Base-by-base conservation (phyloP, 257 asterid species). In the Solanum tarijense region DNA sequence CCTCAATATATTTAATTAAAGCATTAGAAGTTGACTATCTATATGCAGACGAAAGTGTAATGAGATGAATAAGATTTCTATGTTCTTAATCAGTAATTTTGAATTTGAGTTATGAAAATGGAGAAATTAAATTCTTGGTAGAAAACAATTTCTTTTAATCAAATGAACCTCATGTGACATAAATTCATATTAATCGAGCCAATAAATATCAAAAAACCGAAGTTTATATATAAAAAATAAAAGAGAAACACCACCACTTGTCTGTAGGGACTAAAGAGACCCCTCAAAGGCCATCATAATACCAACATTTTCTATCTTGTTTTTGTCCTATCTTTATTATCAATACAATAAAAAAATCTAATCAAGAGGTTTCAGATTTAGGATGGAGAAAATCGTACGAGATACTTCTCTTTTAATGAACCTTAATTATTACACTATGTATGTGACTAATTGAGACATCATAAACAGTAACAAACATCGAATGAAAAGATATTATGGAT, bases 311-410 rank as follows among this genome's bases (percentile, higher is more conserved):
- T 74, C 52, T 35, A 74, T 74, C 82, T 1, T 21, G 5, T 74
- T 74, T 72, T 74, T 35, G 82, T 74, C 48, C 82, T 29, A 74
- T 74, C 82, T 71, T 71, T 18, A 73, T 34, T 35, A 9, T 20
- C 10, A 35, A 21, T 35, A 74, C 7, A 73, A 9, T 5, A 20
- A 74, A 18, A 73, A 10, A 1, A 20, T 73, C 2, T 10, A 52
- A 16, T 52, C 16, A 20, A 20, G 9, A 35, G 1, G 1, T 11
- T 21, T 9, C 1, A 11, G 4, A 0, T 73, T 35, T 9, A 11
- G 23, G 10, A 4, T 2, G 0, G 2, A 12, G 0, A 32, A 32
- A 16, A 7, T 9, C 7, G 0, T 32, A 72, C 0, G 12, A 16
- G 10, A 4, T 16, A 5, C 36, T 29, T 29, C 11, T 13, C 23